Conservation (phyloP, 2,329 filamentous ascomycete genomes). For the Fusarium sp. region DNA sequence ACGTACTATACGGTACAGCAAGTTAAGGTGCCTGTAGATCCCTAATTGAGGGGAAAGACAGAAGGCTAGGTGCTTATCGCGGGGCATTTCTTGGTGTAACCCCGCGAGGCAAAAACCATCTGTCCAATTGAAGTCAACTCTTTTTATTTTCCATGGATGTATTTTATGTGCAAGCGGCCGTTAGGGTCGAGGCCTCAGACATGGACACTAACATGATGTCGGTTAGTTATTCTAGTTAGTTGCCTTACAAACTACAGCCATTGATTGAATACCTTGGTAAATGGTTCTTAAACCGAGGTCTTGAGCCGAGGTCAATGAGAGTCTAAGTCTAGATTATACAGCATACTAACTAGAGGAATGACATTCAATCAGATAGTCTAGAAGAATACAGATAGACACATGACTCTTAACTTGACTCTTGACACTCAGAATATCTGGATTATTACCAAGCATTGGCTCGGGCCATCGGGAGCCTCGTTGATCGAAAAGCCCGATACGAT, state of each 20-base stretch:
- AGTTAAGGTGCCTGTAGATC: constrained; percentile 40
- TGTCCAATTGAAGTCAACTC: constrained; percentile 5
- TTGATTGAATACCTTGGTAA: background rate
- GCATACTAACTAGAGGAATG: background rate
- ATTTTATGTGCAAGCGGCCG: constrained; percentile 11
- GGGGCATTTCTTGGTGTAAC: constrained; percentile 35
- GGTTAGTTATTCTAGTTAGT: background rate
- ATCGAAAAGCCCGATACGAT: constrained; percentile 11
- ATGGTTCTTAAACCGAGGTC: constrained; percentile 5
- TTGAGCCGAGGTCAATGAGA: constrained; percentile 18
- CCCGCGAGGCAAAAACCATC: constrained; percentile 11
- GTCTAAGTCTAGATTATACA: background rate
- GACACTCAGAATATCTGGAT: background rate
- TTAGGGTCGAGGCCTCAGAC: constrained; percentile 18
- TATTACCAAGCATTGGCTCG: background rate
- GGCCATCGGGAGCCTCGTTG: constrained; percentile 13
- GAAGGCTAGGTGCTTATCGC: constrained; percentile 20
- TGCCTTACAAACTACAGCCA: background rate
- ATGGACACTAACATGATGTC: constrained; percentile 2
- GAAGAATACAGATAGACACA: background rate
- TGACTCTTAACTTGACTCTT: background rate
- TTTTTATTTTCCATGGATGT: constrained; percentile 1
- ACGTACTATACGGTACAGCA: background rate
- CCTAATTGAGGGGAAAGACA: constrained; percentile 28
- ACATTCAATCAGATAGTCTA: constrained; percentile 20